Evolutionary conservation across 345 rosid species (phyloP).

Genomic region (Cardamine occulta): DNA sequence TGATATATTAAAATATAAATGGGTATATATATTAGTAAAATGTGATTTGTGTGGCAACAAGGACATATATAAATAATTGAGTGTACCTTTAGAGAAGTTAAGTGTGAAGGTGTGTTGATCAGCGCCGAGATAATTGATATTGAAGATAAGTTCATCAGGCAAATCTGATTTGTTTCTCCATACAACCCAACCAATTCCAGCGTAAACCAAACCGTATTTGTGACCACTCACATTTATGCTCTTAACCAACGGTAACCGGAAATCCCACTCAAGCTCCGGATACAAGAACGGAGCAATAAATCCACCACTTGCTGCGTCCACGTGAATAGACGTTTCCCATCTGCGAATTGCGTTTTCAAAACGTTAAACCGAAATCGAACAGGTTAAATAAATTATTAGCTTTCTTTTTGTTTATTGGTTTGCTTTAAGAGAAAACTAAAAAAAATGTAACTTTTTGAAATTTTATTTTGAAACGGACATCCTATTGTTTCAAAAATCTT

Average conservation of each 20-base stretch:
- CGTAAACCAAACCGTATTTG: constrained; percentile 63
- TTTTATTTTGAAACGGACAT: no score
- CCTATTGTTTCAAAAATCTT: no score
- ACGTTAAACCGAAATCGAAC: no score
- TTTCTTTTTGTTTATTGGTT: no score
- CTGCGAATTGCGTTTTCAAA: constrained; percentile 23
- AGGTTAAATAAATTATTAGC: no score
- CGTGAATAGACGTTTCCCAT: constrained; percentile 66
- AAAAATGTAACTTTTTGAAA: no score
- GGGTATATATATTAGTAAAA: no score
- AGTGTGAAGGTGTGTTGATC: constrained; percentile 69
- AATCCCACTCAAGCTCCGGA: constrained; percentile 71
- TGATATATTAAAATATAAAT: no score
- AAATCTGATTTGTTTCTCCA: constrained; percentile 66
- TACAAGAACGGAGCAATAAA: constrained; percentile 63
- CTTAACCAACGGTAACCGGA: constrained; percentile 61
- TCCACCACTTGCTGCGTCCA: constrained; percentile 73
- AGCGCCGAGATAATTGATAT: constrained; percentile 61
- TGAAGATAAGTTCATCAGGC: constrained; percentile 68
- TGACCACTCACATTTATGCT: constrained; percentile 68
- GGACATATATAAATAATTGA: no score
- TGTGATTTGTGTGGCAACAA: no score
- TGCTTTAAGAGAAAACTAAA: no score
- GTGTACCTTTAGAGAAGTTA: constrained; percentile 66
- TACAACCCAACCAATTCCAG: constrained; percentile 64